phyloP scores from a whole-genome alignment of 1,139 yeast genomes.

The Diutina sp. region DNA sequence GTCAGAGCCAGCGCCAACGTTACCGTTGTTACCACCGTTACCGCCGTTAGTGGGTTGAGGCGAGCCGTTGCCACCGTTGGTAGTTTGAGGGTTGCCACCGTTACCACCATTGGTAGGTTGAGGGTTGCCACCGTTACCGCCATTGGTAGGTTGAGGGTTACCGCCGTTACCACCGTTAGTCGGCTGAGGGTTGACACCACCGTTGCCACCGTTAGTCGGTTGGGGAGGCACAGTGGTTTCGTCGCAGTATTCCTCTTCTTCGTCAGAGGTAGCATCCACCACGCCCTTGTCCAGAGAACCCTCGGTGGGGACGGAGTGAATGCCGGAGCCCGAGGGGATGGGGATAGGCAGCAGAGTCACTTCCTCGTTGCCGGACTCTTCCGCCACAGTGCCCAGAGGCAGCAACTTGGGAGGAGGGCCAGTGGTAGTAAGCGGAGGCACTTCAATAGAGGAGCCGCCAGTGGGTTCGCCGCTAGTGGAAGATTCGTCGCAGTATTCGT shows the following conservation, averaged over 20 bases:
- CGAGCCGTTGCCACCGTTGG: not conserved
- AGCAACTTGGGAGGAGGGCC: too few relatives aligned
- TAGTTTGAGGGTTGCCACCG: not conserved
- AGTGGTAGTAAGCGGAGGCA: too few relatives aligned
- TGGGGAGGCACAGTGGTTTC: not conserved
- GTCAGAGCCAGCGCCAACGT: not conserved
- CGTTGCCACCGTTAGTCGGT: not conserved
- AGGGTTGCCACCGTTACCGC: not conserved
- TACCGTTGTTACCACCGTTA: not conserved
- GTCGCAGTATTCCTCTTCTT: not conserved
- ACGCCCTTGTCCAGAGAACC: not conserved
- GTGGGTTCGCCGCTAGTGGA: not conserved
- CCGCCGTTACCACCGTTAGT: not conserved
- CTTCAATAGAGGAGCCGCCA: not conserved
- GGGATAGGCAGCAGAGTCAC: not conserved
- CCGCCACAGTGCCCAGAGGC: too few relatives aligned
- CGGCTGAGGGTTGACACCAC: not conserved
- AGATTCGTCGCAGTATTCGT: slow-evolving; percentile 1
- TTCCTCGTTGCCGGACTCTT: too few relatives aligned
- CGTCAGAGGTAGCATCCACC: not conserved
- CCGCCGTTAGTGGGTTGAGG: not conserved
- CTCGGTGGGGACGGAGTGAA: not conserved
- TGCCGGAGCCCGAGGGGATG: not conserved
- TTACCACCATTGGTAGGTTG: not conserved
- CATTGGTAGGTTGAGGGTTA: not conserved